A percentile compares a stretch with the other conserved stretches of the same genome.
Evolutionary conservation across 73 alveolate species (phyloP).

Genomic region (Symbiodinium pilosum): DNA sequence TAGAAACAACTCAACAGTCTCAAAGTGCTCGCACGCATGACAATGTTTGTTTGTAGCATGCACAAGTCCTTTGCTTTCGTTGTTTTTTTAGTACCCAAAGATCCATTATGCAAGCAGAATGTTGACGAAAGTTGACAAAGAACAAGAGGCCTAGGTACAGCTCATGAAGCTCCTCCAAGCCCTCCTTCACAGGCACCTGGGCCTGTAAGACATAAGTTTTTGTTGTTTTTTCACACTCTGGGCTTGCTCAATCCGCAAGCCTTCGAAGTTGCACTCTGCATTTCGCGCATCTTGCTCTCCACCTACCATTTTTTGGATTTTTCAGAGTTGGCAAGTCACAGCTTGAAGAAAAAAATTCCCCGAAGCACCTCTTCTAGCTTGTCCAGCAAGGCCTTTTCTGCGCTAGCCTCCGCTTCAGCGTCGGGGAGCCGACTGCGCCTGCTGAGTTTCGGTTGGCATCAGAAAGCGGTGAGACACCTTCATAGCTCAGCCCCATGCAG

Average conservation of each 20-base stretch:
- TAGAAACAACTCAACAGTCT: too few relatives aligned
- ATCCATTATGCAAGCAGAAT: too few relatives aligned
- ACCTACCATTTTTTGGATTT: neutral
- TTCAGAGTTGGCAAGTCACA: neutral
- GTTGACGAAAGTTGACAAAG: too few relatives aligned
- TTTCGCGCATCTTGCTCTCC: neutral
- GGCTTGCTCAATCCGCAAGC: neutral
- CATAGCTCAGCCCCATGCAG: neutral
- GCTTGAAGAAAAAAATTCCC: neutral
- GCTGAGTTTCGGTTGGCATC: neutral
- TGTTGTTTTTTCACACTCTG: too few relatives aligned
- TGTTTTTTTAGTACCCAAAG: too few relatives aligned
- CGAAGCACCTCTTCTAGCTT: conserved; percentile 64
- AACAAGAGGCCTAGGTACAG: too few relatives aligned
- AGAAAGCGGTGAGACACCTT: neutral
- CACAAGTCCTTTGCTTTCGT: too few relatives aligned
- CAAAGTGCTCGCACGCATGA: too few relatives aligned
- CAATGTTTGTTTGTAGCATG: too few relatives aligned
- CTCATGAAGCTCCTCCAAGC: neutral
- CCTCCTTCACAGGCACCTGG: neutral
- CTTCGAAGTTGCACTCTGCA: neutral
- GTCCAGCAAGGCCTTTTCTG: conserved; percentile 59
- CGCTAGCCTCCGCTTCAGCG: conserved; percentile 64
- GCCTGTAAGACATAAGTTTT: too few relatives aligned
- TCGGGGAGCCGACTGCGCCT: conserved; percentile 50